Evolutionary conservation across 768 basidiomycete species (phyloP), one percentile per base, ranked within the genome.

Genomic region (Fomitopsis pulvina): DNA sequence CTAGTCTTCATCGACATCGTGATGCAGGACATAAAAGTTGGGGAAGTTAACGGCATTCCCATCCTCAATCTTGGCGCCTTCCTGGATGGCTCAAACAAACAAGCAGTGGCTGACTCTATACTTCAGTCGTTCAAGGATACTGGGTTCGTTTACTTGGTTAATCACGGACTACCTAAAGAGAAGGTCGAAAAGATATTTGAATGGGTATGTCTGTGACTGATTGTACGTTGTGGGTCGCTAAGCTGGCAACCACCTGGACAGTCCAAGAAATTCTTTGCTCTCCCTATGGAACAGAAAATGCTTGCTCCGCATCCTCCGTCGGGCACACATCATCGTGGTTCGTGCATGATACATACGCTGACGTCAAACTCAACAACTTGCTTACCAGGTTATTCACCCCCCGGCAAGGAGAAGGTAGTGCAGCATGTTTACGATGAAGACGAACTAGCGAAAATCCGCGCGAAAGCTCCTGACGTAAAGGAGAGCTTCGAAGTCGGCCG

Each of bases 401-500:
- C 60, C 2, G 65, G 66, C 0, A 41, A 53, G 10, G 67, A 69
- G 52, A 67, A 68, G 45, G 60, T 69, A 5, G 22, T 51, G 2
- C 62, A 63, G 22, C 60, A 64, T 34, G 48, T 70, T 7, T 69
- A 70, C 47, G 68, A 71, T 50, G 43, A 53, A 1, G 44, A 57
- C 5, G 68, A 66, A 32, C 51, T 68, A 22, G 54, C 60, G 22
- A 52, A 54, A 32, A 59, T 60, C 29, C 65, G 66, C 20, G 59
- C 56, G 20, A 60, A 66, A 27, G 61, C 67, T 20, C 71, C 69
- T 3, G 68, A 67, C 32, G 63, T 74, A 41, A 79, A 78, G 55
- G 79, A 80, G 58, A 77, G 72, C 50, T 80, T 79, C 48, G 79
- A 81, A 51, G 67, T 69, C n/a, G 79, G 78, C 1, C 65, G 72